Base-by-base conservation (phyloP, 2,329 filamentous ascomycete species). In the Fusarium illudens region DNA sequence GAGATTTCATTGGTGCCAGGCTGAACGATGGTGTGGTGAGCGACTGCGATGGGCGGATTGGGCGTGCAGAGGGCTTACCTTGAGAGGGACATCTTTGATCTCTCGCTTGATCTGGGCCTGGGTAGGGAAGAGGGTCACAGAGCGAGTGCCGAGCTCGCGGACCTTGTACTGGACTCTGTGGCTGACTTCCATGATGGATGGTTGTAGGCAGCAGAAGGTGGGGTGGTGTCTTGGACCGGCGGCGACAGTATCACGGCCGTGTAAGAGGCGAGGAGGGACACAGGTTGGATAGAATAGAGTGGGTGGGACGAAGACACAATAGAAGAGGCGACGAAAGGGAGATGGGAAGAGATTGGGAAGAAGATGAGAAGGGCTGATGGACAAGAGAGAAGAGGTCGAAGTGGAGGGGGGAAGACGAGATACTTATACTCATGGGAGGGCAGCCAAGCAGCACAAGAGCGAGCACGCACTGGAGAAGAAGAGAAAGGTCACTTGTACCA, bases 91-190 rank as follows among this genome's bases (percentile, higher is more conserved):
- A 66, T 85, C 78, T 60, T 84, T 84, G 72, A 91, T 84, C 55
- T 90, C 86, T 25, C 89, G 84, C 12, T 86, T 82, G 29, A 91
- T 76, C 49, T 89, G 88, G 2, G 89, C 89, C 65, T 85, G 80
- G 2, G 81, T 80, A 0, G 89, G 89, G 62, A 89, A 90, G 37
- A 92, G 82, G 0, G 85, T 88, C 15, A 92, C 88, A 0, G 84
- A 85, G 51, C 86, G 85, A 32, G 89, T 90, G 9, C 79, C 72
- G 29, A 91, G 79, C 50, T 89, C 83, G 42, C 84, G 83, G 64
- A 91, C 76, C 30, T 82, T 82, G 74, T 88, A 89, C 62, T 86
- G 81, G 60, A 85, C 75, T 61, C 79, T 79, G 66, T 82, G 75
- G 56, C 75, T 54, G 33, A 73, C 62, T 20, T 84, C 82, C 79